Percentiles rank a stretch among this genome's conserved stretches.
Conservation (phyloP, 208 protist genomes). For the Kentomonas sorsogonicus region DNA sequence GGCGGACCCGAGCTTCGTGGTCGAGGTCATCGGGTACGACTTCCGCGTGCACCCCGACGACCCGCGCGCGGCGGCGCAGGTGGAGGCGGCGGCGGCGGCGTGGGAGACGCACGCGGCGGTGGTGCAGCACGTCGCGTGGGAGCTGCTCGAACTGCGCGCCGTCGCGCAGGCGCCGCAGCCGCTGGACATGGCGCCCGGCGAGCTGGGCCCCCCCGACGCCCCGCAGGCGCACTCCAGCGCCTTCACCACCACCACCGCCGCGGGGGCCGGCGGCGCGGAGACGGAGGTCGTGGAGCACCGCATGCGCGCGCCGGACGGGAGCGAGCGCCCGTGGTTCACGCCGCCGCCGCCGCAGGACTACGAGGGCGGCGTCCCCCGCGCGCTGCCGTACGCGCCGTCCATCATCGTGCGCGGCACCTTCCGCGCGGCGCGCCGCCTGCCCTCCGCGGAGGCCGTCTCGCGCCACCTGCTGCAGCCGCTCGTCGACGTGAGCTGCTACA, state of each 20-base stretch:
- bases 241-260: slow-evolving; percentile 34
- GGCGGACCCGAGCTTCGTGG: slow-evolving; percentile 59
- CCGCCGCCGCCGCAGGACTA: slow-evolving; percentile 59
- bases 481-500: slow-evolving; percentile 66
- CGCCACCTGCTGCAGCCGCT: slow-evolving; percentile 76
- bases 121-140: slow-evolving; percentile 71
- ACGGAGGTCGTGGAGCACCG: slow-evolving; percentile 48
- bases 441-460: slow-evolving; percentile 26
- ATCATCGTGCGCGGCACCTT: slow-evolving; percentile 65
- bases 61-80: slow-evolving; percentile 66
- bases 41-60: slow-evolving; percentile 87
- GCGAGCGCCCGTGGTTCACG: slow-evolving; percentile 73
- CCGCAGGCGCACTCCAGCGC: slow-evolving; percentile 59
- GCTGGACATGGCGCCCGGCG: slow-evolving; percentile 49
- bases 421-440: slow-evolving; percentile 33
- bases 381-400: slow-evolving; percentile 76
- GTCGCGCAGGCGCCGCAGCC: slow-evolving; percentile 68
- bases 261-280: not conserved
- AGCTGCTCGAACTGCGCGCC: slow-evolving; percentile 85
- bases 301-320: slow-evolving; percentile 42
- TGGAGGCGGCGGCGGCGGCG: slow-evolving; percentile 57
- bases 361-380: slow-evolving; percentile 42
- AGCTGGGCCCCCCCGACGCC: slow-evolving; percentile 63
- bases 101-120: slow-evolving; percentile 80
- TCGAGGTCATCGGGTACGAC: slow-evolving; percentile 78